These are phyloP conservation scores for Diplodia scrobiculata DNA, from an alignment of 2,329 filamentous ascomycete genomes.

Conservation along the genomic window DNA sequence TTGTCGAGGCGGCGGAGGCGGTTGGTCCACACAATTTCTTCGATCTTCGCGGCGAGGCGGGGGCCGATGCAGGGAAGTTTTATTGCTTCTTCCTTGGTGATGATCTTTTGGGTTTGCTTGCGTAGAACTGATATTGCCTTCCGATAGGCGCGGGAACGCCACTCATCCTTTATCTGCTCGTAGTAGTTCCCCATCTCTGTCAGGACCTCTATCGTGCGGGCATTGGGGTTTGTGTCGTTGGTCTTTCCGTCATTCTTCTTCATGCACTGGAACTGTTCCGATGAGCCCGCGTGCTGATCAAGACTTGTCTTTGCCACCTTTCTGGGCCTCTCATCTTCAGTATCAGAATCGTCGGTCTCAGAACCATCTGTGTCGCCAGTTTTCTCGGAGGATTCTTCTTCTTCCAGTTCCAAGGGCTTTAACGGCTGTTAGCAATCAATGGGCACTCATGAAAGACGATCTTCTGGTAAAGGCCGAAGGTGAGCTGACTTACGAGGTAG, in stretches of 20 bases:
- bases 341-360: conserved; percentile 34
- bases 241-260: conserved; percentile 54
- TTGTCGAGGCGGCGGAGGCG: conserved; percentile 71
- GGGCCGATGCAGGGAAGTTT: conserved; percentile 68
- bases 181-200: conserved; percentile 81
- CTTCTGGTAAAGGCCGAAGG: not conserved
- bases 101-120: conserved; percentile 64
- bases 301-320: conserved; percentile 33
- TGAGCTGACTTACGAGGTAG: conserved; percentile 17
- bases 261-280: conserved; percentile 61
- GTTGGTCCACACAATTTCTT: conserved; percentile 80
- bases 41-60: conserved; percentile 79
- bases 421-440: not conserved
- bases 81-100: conserved; percentile 69
- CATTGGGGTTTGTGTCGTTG: conserved; percentile 66
- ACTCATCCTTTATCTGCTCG: conserved; percentile 71
- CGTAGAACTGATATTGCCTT: conserved; percentile 74
- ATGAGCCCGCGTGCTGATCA: conserved; percentile 27
- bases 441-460: not conserved
- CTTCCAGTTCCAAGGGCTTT: conserved; percentile 46
- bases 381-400: conserved; percentile 37
- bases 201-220: conserved; percentile 72
- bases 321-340: conserved; percentile 36
- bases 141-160: conserved; percentile 74
- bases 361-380: conserved; percentile 36